Evolutionary conservation across 2,329 filamentous ascomycete genomes (phyloP).

Genomic region (Didymella exigua): DNA sequence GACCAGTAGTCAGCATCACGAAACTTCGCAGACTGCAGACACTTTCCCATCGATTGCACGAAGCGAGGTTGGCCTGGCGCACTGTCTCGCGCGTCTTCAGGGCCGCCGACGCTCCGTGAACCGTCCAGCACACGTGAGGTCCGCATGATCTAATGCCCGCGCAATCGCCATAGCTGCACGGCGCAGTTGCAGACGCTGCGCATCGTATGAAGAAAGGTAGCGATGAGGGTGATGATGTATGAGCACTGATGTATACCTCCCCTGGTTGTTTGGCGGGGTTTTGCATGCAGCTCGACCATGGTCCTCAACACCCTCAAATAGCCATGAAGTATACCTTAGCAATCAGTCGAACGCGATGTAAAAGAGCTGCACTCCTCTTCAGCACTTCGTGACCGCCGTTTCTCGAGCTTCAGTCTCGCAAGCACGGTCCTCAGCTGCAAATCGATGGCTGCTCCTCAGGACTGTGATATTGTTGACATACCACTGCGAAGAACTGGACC

Average conservation of each 20-base stretch:
- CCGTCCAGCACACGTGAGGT: not conserved
- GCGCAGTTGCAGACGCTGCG: not conserved
- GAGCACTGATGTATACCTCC: not conserved
- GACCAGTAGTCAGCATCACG: not conserved
- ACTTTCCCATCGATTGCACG: not conserved
- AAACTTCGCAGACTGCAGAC: not conserved
- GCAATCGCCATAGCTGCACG: not conserved
- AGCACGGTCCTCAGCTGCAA: no score
- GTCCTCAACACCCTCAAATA: not conserved
- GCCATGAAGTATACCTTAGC: not conserved
- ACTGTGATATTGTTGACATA: not conserved
- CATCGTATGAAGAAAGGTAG: not conserved
- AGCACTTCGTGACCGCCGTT: not conserved
- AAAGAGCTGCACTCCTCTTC: not conserved
- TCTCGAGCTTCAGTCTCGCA: not conserved
- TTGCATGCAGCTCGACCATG: not conserved
- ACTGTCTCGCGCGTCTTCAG: not conserved
- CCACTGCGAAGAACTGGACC: not conserved
- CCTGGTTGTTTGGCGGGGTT: not conserved
- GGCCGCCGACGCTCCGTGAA: not conserved
- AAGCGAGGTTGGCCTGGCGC: no score
- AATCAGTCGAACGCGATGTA: not conserved
- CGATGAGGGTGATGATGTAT: not conserved
- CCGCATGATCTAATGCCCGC: not conserved
- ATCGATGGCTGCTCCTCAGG: no score